Conservation (phyloP, 2,329 filamentous ascomycete genomes). For the Penicillium sp. region DNA sequence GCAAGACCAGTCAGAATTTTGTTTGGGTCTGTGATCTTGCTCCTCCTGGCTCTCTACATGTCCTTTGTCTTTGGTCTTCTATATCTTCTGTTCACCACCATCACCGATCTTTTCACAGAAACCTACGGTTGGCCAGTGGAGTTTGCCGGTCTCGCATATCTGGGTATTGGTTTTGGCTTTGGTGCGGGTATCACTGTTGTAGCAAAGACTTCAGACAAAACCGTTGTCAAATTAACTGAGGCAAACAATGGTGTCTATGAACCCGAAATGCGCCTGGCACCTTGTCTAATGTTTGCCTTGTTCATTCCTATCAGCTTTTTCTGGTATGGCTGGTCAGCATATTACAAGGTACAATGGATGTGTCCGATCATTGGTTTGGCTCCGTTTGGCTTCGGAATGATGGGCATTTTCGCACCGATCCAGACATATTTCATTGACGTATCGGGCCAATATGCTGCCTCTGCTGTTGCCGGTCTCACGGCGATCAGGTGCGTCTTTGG, state of each 20-base stretch:
- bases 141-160: constrained; percentile 59
- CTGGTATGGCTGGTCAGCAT: constrained; percentile 54
- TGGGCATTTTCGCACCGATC: background rate
- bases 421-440: background rate
- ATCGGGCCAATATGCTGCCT: background rate
- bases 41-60: constrained; percentile 51
- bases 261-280: constrained; percentile 61
- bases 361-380: constrained; percentile 51
- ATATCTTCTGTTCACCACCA: constrained; percentile 61
- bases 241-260: background rate
- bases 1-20: too few relatives aligned
- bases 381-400: constrained; percentile 41
- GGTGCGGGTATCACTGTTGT: constrained; percentile 49
- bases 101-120: constrained; percentile 55
- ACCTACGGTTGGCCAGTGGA: constrained; percentile 53
- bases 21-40: constrained; percentile 43
- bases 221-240: background rate
- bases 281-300: constrained; percentile 53
- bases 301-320: constrained; percentile 53
- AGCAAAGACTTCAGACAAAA: background rate
- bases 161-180: constrained; percentile 60
- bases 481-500: constrained; percentile 33
- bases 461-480: background rate
- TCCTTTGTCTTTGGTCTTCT: constrained; percentile 59
- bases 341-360: constrained; percentile 49